Evolutionary conservation across 176 grass and related monocot species (phyloP), one percentile per base, ranked within the genome.

Genomic region (Otatea glauca): DNA sequence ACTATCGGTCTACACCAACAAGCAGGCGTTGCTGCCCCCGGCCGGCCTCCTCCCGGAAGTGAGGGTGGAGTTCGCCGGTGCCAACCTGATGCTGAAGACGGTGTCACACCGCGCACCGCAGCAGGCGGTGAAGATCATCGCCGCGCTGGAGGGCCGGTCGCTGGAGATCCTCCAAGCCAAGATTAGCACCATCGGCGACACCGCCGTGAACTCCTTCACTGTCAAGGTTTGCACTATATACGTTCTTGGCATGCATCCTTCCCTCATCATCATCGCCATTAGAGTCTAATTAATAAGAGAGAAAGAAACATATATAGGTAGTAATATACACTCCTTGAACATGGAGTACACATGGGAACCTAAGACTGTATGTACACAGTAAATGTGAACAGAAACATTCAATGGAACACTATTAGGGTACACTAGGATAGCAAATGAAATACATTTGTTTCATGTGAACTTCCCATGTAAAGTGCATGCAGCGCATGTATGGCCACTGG

Each of bases 121-220:
- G 17, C 96, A 98, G 77, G 80, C 77, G 6, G 71, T 90, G n/a
- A 98, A 92, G 79, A 90, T 95, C 73, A 91, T 98, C 75, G 80
- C 87, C 5, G 89, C 91, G 6, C 91, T 98, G 4, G 96, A 98
- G 87, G 84, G 54, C 3, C 91, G 90, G 13, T 83, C 91, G 17
- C 87, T 98, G 20, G 91, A 98, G 87, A 92, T 98, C 80, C 91
- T 98, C 37, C 76, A 95, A 64, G 96, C 85, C 64, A 95, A 72
- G 81, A 90, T 98, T 67, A 89, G 86, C 76, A 95, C 83, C 73
- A 74, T 93, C 6, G 86, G 94, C 59, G 91, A 91, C 42, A 93
- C 89, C 32, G 79, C 92, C 63, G 67, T 98, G 51, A 95, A 93
- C 88, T 92, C 96, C n/a, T 98, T 93, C 89, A 98, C 89, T 58